Percentiles rank a stretch among this genome's conserved stretches.
Conservation (phyloP, 176 grass and related monocot genomes). For the Musa schizocarpa region DNA sequence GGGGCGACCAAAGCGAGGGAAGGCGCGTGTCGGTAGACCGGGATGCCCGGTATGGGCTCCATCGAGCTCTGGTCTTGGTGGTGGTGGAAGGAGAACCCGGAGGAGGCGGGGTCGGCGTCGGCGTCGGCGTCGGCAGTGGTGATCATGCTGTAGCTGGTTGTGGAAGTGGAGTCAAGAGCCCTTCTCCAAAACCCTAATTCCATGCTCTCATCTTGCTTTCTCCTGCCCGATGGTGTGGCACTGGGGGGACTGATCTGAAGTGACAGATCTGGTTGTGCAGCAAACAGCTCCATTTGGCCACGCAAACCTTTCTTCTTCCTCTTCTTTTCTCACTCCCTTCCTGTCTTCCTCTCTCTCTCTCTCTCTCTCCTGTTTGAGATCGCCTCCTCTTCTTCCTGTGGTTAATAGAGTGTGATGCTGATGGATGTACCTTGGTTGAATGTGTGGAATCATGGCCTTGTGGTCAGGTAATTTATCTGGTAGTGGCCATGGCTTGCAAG, state of each 20-base stretch:
- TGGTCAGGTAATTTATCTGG: slow-evolving; percentile 26
- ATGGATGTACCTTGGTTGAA: not conserved
- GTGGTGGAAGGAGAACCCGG: slow-evolving; percentile 30
- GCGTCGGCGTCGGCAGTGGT: slow-evolving; percentile 13
- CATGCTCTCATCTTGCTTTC: not conserved
- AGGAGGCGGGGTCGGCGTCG: not conserved
- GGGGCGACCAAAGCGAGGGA: slow-evolving; percentile 37
- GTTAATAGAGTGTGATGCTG: not conserved
- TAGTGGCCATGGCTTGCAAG: not conserved
- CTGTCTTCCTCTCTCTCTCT: not conserved
- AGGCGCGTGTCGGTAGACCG: slow-evolving; percentile 61
- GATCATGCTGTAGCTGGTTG: not conserved
- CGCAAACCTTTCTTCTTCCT: not conserved
- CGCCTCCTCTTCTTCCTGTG: not conserved
- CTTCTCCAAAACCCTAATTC: slow-evolving; percentile 94
- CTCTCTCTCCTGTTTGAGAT: not conserved
- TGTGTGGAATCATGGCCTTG: slow-evolving; percentile 17
- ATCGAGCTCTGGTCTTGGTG: slow-evolving; percentile 36
- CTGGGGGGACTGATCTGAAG: slow-evolving; percentile 70
- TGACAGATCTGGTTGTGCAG: slow-evolving; percentile 75
- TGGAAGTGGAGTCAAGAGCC: slow-evolving; percentile 26
- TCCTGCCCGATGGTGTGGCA: slow-evolving; percentile 25
- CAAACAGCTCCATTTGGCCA: slow-evolving; percentile 68
- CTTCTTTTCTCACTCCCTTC: not conserved
- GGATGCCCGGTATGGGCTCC: slow-evolving; percentile 74